phyloP scores from a whole-genome alignment of 176 grass and related monocot genomes.

The Thalia dealbata region DNA sequence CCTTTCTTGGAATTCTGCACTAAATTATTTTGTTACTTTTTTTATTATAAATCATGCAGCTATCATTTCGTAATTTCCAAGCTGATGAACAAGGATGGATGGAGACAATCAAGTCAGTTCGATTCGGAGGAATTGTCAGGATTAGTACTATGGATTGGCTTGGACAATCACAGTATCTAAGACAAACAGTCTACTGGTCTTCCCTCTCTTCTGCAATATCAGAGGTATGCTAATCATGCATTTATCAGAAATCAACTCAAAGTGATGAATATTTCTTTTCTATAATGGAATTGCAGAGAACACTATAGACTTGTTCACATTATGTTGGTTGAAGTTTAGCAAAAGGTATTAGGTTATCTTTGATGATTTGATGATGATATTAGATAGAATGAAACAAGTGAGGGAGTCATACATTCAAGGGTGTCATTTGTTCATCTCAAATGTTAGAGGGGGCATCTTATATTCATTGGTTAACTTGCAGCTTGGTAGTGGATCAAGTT shows the following conservation, averaged over 20 bases:
- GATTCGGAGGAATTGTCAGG: conserved; percentile 41
- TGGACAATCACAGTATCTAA: conserved; percentile 62
- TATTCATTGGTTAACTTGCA: too few relatives aligned
- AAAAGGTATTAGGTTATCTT: not conserved
- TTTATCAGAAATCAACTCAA: not conserved
- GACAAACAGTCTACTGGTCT: conserved; percentile 60
- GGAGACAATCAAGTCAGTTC: conserved; percentile 80
- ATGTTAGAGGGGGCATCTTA: too few relatives aligned
- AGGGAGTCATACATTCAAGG: too few relatives aligned
- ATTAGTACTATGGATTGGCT: conserved; percentile 96
- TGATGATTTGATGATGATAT: not conserved
- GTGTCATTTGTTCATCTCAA: too few relatives aligned
- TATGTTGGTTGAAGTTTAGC: not conserved
- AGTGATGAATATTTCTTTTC: not conserved
- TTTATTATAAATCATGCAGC: conserved; percentile 19
- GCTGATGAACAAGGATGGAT: conserved; percentile 90
- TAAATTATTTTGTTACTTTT: not conserved
- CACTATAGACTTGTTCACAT: not conserved
- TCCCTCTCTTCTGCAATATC: conserved; percentile 66
- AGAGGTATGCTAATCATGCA: conserved; percentile 35
- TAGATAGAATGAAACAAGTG: not conserved
- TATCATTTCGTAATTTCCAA: conserved; percentile 78
- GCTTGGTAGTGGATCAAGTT: too few relatives aligned
- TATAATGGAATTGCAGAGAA: not conserved
- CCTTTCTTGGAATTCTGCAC: conserved; percentile 3